Percentiles rank a stretch among this genome's conserved stretches.
Evolutionary conservation across 768 basidiomycete genomes (phyloP).

Genomic region (Hemileccinum rubropunctum): DNA sequence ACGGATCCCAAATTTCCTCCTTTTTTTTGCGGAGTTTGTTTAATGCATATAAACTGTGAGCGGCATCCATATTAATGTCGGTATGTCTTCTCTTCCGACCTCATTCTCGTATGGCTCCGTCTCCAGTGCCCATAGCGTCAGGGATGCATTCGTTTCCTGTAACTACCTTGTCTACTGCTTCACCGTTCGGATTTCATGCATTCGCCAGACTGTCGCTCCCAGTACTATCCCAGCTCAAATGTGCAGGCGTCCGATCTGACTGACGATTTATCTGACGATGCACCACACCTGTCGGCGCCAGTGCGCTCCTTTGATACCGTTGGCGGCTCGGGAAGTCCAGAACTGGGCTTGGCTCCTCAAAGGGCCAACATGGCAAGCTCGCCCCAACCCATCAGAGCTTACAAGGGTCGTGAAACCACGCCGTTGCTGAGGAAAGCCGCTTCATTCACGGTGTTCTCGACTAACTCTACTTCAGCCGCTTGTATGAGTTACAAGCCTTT

Average conservation of each 20-base stretch:
- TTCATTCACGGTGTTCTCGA: slow-evolving; percentile 32
- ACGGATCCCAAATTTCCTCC: too few species aligned
- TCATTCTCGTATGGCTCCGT: slow-evolving; percentile 47
- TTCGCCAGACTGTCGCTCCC: slow-evolving; percentile 60
- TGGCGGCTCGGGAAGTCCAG: background rate
- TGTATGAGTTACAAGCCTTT: background rate
- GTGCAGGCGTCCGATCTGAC: slow-evolving; percentile 48
- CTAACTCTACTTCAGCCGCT: background rate
- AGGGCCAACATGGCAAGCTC: slow-evolving; percentile 18
- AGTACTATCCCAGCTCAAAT: slow-evolving; percentile 61
- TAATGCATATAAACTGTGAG: background rate
- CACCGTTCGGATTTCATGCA: slow-evolving; percentile 2
- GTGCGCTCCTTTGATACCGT: background rate
- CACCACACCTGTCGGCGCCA: slow-evolving; percentile 4
- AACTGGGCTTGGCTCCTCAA: slow-evolving; percentile 11
- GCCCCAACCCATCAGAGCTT: background rate
- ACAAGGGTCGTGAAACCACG: slow-evolving; percentile 24
- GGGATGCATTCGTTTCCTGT: slow-evolving; percentile 64
- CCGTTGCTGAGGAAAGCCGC: slow-evolving; percentile 41
- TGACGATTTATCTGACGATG: slow-evolving; percentile 39
- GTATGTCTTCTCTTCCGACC: slow-evolving; percentile 46
- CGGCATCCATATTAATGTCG: background rate
- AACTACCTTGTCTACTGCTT: slow-evolving; percentile 20
- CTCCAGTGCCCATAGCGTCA: slow-evolving; percentile 46
- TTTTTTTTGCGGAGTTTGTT: slow-evolving; percentile 2